A percentile compares a stretch with the other conserved stretches of the same genome.
These are phyloP conservation scores for Phytophthora litchii DNA, from an alignment of 352 stramenopile species.

Conservation along the genomic window DNA sequence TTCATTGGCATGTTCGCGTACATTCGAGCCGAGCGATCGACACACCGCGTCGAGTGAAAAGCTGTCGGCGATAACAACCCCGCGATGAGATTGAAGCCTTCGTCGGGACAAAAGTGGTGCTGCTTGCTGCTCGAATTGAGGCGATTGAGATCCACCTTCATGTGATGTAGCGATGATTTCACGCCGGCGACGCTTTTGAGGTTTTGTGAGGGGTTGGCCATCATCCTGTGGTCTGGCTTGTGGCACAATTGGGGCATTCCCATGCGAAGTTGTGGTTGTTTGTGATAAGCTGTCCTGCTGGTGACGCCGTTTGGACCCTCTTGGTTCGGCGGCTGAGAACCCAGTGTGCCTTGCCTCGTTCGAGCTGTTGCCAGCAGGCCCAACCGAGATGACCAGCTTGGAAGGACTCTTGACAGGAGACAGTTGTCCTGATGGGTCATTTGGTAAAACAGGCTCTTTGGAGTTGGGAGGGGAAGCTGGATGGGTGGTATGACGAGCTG, in stretches of 20 bases:
- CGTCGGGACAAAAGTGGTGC: neutral
- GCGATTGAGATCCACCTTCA: conserved; percentile 20
- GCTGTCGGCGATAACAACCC: neutral
- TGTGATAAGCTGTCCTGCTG: conserved; percentile 2
- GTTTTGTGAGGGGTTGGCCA: neutral
- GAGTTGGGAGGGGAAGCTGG: conserved; percentile 13
- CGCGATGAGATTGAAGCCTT: conserved; percentile 6
- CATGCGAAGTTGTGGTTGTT: conserved; percentile 4
- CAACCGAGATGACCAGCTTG: conserved; percentile 24
- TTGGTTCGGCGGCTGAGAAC: conserved; percentile 7
- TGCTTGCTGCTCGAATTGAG: conserved; percentile 24
- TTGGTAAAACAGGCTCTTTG: conserved; percentile 5
- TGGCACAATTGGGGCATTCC: neutral
- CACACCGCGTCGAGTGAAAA: conserved; percentile 31
- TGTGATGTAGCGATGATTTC: conserved; percentile 5
- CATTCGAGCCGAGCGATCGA: conserved; percentile 15
- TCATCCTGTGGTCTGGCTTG: conserved; percentile 3
- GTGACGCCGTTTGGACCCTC: conserved; percentile 21
- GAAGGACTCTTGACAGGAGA: conserved; percentile 17
- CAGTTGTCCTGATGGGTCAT: conserved; percentile 4
- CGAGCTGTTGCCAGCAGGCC: neutral
- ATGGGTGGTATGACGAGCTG: neutral
- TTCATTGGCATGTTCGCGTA: conserved; percentile 4
- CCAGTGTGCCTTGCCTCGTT: conserved; percentile 6
- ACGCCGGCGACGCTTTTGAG: conserved; percentile 23